phyloP scores from a whole-genome alignment of 331 rosid genomes.

The Ulmus americana region DNA sequence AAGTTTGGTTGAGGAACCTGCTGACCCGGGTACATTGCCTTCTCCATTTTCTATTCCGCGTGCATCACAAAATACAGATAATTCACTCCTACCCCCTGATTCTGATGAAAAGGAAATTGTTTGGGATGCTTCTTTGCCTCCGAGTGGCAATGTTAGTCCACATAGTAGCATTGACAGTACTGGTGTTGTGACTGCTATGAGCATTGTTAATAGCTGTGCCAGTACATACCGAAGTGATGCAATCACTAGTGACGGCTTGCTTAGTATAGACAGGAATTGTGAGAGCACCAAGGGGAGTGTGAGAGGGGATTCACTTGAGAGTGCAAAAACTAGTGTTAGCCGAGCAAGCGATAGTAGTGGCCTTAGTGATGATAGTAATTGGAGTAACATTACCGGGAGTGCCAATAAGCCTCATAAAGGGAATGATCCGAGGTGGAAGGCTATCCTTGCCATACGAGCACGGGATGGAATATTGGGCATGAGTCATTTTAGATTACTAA shows the following conservation, averaged over 20 bases:
- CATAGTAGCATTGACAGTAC: constrained; percentile 82
- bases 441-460: constrained; percentile 84
- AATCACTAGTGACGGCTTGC: constrained; percentile 76
- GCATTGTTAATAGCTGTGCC: constrained; percentile 67
- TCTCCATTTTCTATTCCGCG: constrained; percentile 45
- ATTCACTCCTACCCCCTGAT: constrained; percentile 55
- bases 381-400: constrained; percentile 96
- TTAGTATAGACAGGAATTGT: constrained; percentile 77
- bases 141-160: constrained; percentile 96
- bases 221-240: constrained; percentile 77
- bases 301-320: constrained; percentile 92
- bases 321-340: constrained; percentile 88
- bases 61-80: constrained; percentile 56
- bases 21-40: constrained; percentile 40
- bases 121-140: constrained; percentile 99
- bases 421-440: constrained; percentile 99
- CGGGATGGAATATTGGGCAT: constrained; percentile 93
- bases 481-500: constrained; percentile 91
- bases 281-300: constrained; percentile 76
- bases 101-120: constrained; percentile 91
- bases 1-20: constrained; percentile 53
- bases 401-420: constrained; percentile 99
- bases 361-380: constrained; percentile 89
- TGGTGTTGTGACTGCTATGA: constrained; percentile 75
- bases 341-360: constrained; percentile 94